Evolutionary conservation across 106 monocot genomes (phyloP).

Genomic region (Allium fistulosum): DNA sequence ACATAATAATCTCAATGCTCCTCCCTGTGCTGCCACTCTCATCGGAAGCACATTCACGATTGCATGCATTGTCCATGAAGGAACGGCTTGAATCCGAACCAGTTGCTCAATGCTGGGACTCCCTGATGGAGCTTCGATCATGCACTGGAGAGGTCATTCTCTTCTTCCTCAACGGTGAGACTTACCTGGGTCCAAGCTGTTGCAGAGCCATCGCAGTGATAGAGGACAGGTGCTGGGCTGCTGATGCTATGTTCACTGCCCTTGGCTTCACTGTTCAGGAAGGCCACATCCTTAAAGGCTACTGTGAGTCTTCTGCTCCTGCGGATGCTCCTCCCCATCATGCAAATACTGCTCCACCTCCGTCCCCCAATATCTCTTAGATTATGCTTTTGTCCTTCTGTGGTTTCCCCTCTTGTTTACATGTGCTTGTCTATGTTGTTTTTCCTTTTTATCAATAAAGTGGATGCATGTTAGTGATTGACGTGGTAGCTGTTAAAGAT

Average conservation of each 20-base stretch:
- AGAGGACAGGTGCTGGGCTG: conserved; percentile 60
- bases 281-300: conserved; percentile 49
- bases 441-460: too few species aligned
- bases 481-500: too few species aligned
- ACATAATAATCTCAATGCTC: not conserved
- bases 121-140: conserved; percentile 42
- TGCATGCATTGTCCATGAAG: not conserved
- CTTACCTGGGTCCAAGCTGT: conserved; percentile 58
- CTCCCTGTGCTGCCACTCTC: not conserved
- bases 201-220: conserved; percentile 60
- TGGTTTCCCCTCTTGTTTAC: too few species aligned
- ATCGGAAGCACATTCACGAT: too few species aligned
- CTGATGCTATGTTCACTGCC: conserved; percentile 43
- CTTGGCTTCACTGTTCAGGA: conserved; percentile 68
- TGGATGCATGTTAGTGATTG: too few species aligned
- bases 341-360: too few species aligned
- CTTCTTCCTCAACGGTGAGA: conserved; percentile 89
- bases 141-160: conserved; percentile 80
- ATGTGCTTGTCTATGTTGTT: too few species aligned
- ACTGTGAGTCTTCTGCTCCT: conserved; percentile 34
- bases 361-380: too few species aligned
- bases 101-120: conserved; percentile 50
- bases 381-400: too few species aligned
- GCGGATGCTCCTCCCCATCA: too few species aligned
- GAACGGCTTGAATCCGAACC: conserved; percentile 24